A percentile compares a stretch with the other conserved stretches of the same genome.
Conservation (phyloP, 2,329 filamentous ascomycete genomes). For the Zymoseptoria pseudotritici region DNA sequence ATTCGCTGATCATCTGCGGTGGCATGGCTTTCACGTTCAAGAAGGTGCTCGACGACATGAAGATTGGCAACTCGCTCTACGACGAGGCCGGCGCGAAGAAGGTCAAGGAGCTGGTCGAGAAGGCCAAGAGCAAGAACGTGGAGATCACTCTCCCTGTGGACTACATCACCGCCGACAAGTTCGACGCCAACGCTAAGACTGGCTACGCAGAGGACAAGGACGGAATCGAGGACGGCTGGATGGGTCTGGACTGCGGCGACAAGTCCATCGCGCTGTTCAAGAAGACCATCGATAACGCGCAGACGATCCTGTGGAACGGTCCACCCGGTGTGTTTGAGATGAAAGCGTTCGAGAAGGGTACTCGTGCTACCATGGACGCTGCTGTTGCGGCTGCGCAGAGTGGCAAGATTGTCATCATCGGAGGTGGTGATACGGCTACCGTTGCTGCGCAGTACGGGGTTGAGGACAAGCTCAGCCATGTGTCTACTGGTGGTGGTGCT, state of each 20-base stretch:
- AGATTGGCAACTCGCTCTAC: slow-evolving; percentile 85
- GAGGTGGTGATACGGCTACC: slow-evolving; percentile 94
- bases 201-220: slow-evolving; percentile 76
- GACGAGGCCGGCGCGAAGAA: slow-evolving; percentile 92
- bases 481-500: slow-evolving; percentile 93
- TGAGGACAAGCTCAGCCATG: slow-evolving; percentile 96
- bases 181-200: slow-evolving; percentile 72
- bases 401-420: slow-evolving; percentile 96
- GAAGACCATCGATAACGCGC: slow-evolving; percentile 73
- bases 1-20: slow-evolving; percentile 93
- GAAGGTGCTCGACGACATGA: slow-evolving; percentile 88
- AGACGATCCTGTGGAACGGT: slow-evolving; percentile 99
- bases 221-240: slow-evolving; percentile 94
- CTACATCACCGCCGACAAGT: slow-evolving; percentile 95
- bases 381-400: slow-evolving; percentile 71
- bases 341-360: slow-evolving; percentile 85
- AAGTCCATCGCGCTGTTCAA: slow-evolving; percentile 86
- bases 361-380: slow-evolving; percentile 84
- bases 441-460: slow-evolving; percentile 95
- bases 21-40: slow-evolving; percentile 99
- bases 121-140: slow-evolving; percentile 94
- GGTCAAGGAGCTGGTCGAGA: slow-evolving; percentile 77
- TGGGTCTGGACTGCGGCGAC: slow-evolving; percentile 91
- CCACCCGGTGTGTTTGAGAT: slow-evolving; percentile 97
- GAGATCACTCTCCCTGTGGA: slow-evolving; percentile 91